phyloP scores from a whole-genome alignment of 345 rosid genomes.

The Sapria himalayana region DNA sequence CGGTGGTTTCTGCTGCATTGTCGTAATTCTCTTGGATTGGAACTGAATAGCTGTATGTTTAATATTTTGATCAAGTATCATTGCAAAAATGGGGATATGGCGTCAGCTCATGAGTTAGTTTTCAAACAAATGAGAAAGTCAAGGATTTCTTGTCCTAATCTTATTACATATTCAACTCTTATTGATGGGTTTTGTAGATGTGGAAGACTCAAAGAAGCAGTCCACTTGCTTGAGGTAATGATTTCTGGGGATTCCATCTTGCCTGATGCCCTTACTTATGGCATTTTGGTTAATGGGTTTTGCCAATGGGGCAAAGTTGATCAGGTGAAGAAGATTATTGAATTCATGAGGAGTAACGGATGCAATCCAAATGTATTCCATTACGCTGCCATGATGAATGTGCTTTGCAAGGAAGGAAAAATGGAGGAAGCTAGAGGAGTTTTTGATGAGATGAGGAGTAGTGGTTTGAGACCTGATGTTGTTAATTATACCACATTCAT shows the following conservation, averaged over 20 bases:
- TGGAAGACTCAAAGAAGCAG: constrained; percentile 51
- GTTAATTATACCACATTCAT: constrained; percentile 64
- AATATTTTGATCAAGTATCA: constrained; percentile 72
- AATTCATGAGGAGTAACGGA: constrained; percentile 68
- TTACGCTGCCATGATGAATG: constrained; percentile 52
- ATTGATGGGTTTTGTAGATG: constrained; percentile 36
- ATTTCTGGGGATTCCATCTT: constrained; percentile 43
- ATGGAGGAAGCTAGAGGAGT: constrained; percentile 30
- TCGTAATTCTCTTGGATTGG: constrained; percentile 23
- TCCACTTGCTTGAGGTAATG: constrained; percentile 64
- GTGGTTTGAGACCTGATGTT: constrained; percentile 39
- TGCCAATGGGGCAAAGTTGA: constrained; percentile 47
- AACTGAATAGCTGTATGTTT: constrained; percentile 76
- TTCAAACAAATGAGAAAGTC: constrained; percentile 55
- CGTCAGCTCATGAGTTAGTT: constrained; percentile 42
- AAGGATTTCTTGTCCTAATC: constrained; percentile 39
- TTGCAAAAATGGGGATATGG: constrained; percentile 40
- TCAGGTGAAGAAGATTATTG: constrained; percentile 48
- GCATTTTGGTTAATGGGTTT: constrained; percentile 65
- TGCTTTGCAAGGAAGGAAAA: constrained; percentile 40
- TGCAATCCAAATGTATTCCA: constrained; percentile 47
- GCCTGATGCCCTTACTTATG: constrained; percentile 63
- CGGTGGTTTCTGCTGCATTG: constrained; percentile 27
- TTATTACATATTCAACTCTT: constrained; percentile 59
- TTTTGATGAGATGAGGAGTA: constrained; percentile 39